Percentiles rank a stretch among this genome's conserved stretches.
Conservation (phyloP, 2,329 filamentous ascomycete species). For the Colletotrichum acutatum region DNA sequence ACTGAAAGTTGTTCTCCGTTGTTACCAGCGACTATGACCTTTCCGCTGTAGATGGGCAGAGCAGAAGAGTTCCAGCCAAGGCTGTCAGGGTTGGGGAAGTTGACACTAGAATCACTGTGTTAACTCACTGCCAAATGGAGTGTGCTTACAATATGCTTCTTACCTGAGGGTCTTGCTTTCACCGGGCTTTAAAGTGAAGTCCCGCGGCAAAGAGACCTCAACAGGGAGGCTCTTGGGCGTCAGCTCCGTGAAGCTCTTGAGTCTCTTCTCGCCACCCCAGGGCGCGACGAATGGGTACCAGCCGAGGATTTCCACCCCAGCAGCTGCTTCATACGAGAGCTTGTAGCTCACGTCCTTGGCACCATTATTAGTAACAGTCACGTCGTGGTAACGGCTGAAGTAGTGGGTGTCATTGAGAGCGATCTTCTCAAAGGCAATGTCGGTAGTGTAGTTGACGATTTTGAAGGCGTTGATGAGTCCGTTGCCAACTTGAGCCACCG, state of each 20-base stretch:
- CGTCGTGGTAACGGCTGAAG: constrained; percentile 43
- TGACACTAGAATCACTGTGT: constrained; percentile 37
- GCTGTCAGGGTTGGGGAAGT: constrained; percentile 43
- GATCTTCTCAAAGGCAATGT: constrained; percentile 51
- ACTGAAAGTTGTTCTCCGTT: constrained; percentile 46
- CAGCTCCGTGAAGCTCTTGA: constrained; percentile 40
- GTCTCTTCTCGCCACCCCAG: constrained; percentile 27
- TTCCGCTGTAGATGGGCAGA: constrained; percentile 48
- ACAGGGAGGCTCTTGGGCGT: constrained; percentile 36
- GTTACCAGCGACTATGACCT: constrained; percentile 44
- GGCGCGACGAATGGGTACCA: constrained; percentile 28
- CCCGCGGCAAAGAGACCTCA: constrained; percentile 37
- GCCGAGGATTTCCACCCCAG: constrained; percentile 48
- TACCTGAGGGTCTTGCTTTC: constrained; percentile 40
- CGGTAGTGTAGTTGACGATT: constrained; percentile 50
- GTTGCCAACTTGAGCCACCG: constrained; percentile 52
- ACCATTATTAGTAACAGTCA: constrained; percentile 50
- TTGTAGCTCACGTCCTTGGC: constrained; percentile 46
- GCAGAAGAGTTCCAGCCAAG: constrained; percentile 42
- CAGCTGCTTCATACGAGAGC: constrained; percentile 42
- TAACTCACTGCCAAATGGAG: neutral
- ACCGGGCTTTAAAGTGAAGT: constrained; percentile 40
- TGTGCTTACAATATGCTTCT: neutral
- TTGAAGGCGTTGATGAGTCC: constrained; percentile 56
- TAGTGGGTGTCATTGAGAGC: constrained; percentile 56